Conservation (phyloP, 2,329 filamentous ascomycete genomes). For the Penicillium frequentans region DNA sequence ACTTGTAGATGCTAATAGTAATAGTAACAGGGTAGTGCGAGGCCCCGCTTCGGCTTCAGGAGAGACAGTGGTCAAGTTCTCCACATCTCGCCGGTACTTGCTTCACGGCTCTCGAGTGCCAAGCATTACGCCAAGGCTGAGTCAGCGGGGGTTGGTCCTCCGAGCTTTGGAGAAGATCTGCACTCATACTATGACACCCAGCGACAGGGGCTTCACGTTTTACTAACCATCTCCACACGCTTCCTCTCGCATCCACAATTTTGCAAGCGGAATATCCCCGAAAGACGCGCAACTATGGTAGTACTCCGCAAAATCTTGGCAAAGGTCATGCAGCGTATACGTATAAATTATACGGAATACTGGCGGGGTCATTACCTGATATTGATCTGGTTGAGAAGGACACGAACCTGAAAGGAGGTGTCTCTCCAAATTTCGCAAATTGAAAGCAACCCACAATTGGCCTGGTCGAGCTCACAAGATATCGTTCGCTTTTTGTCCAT, state of each 20-base stretch:
- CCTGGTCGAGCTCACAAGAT: too few species aligned
- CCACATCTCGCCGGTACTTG: background rate
- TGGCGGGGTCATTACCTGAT: too few species aligned
- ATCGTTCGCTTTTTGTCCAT: background rate
- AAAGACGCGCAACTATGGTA: too few species aligned
- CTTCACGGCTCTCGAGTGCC: background rate
- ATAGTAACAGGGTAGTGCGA: background rate
- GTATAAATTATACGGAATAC: too few species aligned
- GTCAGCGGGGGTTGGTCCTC: constrained; percentile 2
- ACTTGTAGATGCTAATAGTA: background rate
- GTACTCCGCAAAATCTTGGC: too few species aligned
- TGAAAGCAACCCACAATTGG: too few species aligned
- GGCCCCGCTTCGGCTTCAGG: background rate
- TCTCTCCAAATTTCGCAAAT: too few species aligned
- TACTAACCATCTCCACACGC: background rate
- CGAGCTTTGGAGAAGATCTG: background rate
- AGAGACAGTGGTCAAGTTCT: background rate
- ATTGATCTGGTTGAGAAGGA: too few species aligned
- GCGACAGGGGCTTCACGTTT: too few species aligned
- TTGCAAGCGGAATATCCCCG: too few species aligned
- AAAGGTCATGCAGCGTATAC: too few species aligned
- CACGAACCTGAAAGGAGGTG: too few species aligned
- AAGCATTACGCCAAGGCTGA: background rate
- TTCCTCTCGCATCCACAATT: background rate
- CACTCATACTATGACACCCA: background rate